phyloP scores from a whole-genome alignment of 805 yeast species.

The Diddensiella transvaalensis region DNA sequence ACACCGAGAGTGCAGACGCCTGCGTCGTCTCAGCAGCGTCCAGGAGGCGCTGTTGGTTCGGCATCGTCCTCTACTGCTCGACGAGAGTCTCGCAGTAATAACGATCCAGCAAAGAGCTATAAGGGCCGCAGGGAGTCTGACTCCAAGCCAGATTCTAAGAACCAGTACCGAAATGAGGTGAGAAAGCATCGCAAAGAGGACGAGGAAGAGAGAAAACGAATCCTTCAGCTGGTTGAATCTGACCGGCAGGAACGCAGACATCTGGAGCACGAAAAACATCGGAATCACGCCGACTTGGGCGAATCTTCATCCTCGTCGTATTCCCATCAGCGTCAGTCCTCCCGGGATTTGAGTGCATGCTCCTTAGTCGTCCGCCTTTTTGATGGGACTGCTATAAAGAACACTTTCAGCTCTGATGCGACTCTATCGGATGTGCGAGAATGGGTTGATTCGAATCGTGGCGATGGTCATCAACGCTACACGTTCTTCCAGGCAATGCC shows the following conservation, averaged over 20 bases:
- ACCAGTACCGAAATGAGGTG: conserved; percentile 13
- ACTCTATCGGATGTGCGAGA: conserved; percentile 56
- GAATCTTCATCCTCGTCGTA: not conserved
- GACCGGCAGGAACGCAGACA: conserved; percentile 48
- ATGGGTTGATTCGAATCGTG: conserved; percentile 54
- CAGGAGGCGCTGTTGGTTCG: too few species aligned
- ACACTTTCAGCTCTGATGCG: conserved; percentile 44
- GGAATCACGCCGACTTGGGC: conserved; percentile 2
- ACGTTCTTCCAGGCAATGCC: conserved; percentile 54
- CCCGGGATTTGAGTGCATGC: conserved; percentile 31
- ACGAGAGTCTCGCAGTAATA: not conserved
- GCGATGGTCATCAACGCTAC: conserved; percentile 47
- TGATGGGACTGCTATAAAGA: conserved; percentile 58
- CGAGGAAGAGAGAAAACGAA: conserved; percentile 52
- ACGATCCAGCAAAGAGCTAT: not conserved
- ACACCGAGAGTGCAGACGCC: not conserved
- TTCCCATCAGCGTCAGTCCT: conserved; percentile 13
- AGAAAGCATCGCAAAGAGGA: conserved; percentile 11
- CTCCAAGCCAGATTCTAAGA: not conserved
- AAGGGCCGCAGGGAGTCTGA: not conserved
- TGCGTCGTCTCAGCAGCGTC: not conserved
- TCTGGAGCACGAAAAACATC: conserved; percentile 17
- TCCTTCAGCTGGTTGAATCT: conserved; percentile 48
- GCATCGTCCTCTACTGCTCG: too few species aligned
- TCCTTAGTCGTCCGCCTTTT: conserved; percentile 58